These are phyloP conservation scores for Aspergillus nomiae DNA, from an alignment of 2,329 filamentous ascomycete genomes.

Conservation along the genomic window DNA sequence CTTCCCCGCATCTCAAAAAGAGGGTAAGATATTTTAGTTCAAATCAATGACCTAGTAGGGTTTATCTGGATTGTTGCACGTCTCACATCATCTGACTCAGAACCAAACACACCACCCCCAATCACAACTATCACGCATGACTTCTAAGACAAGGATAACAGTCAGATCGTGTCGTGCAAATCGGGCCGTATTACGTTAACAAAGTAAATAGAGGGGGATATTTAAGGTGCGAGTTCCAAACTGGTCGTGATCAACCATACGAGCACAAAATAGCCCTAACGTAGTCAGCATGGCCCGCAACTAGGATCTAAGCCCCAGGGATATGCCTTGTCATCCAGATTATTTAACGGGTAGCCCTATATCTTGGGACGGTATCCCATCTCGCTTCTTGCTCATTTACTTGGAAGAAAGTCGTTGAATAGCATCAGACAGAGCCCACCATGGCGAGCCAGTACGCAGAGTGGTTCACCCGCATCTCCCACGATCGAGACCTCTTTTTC, in stretches of 20 bases:
- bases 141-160: neutral
- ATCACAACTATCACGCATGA: neutral
- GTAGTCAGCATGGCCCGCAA: neutral
- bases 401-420: neutral
- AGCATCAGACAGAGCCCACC: neutral
- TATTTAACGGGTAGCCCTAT: neutral
- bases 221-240: neutral
- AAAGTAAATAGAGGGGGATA: neutral
- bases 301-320: neutral
- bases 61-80: neutral
- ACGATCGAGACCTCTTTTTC: neutral
- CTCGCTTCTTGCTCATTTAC: neutral
- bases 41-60: no score
- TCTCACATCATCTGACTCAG: neutral
- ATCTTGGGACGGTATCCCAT: neutral
- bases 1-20: neutral
- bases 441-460: neutral
- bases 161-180: neutral
- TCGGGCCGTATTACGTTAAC: neutral
- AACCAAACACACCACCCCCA: neutral
- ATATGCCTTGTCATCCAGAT: neutral
- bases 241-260: neutral
- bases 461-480: neutral
- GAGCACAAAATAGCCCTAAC: neutral
- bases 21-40: neutral